phyloP scores from a whole-genome alignment of 129 eudicot genomes.

The Oenanthe sinensis region DNA sequence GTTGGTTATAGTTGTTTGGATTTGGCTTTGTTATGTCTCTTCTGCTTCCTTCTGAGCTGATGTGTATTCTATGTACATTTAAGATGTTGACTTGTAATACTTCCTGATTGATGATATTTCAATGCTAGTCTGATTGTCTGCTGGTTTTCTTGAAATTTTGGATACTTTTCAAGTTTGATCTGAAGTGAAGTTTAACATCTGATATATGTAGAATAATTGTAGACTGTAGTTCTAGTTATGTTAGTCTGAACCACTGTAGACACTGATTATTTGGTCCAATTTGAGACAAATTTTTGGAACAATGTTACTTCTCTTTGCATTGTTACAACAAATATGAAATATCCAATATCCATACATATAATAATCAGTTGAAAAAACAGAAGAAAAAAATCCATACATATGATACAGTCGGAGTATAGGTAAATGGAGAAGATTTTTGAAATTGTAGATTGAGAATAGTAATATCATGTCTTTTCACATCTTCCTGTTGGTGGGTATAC shows the following conservation, averaged over 20 bases:
- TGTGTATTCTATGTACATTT: constrained; percentile 14
- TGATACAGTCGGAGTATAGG: no score
- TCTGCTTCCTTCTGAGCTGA: neutral
- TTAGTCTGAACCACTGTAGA: neutral
- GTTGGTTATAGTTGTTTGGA: constrained; percentile 9
- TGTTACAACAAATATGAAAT: no score
- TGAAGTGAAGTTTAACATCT: neutral
- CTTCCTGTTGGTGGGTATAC: no score
- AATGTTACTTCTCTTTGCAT: neutral
- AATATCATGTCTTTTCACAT: no score
- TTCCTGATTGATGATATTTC: constrained; percentile 5
- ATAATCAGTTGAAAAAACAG: no score
- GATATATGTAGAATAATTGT: neutral
- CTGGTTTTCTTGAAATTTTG: neutral
- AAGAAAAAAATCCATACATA: no score
- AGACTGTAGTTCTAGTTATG: neutral
- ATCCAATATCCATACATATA: no score
- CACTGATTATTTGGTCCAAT: neutral
- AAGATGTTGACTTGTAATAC: neutral
- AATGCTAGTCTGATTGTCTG: no score
- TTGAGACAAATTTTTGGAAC: neutral
- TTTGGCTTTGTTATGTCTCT: neutral
- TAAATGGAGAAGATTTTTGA: no score
- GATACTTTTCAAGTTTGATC: neutral
- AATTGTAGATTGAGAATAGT: no score